Evolutionary conservation across 495 filamentous ascomycete species (phyloP).

Genomic region (Pyronema domesticum): DNA sequence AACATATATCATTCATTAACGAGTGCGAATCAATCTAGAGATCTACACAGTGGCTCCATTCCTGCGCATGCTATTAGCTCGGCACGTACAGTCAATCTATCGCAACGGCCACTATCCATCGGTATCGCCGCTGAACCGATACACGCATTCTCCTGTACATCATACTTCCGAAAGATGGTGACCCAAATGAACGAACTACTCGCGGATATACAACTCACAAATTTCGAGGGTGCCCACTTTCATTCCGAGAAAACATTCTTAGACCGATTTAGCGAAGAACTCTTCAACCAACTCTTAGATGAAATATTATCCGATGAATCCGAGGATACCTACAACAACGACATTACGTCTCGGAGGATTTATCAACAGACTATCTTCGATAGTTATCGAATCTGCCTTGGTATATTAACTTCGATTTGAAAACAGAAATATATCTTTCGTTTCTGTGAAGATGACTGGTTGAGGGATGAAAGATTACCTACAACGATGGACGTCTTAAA

Average conservation of each 20-base stretch:
- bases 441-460: neutral
- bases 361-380: neutral
- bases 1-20: no score
- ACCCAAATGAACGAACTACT: no score
- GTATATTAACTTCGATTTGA: neutral
- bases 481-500: neutral
- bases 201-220: no score
- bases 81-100: no score
- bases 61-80: no score
- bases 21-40: no score
- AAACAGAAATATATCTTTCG: neutral
- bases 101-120: no score
- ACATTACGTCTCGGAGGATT: neutral
- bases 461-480: neutral
- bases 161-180: no score
- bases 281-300: neutral
- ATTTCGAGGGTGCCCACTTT: neutral
- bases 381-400: neutral
- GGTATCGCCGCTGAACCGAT: no score
- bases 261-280: neutral
- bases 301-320: neutral
- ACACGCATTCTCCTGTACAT: no score
- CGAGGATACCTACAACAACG: neutral
- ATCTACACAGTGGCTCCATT: no score
- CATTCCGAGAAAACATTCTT: neutral